Evolutionary conservation across 768 basidiomycete species (phyloP).

Genomic region (Asterophora lycoperdoides): DNA sequence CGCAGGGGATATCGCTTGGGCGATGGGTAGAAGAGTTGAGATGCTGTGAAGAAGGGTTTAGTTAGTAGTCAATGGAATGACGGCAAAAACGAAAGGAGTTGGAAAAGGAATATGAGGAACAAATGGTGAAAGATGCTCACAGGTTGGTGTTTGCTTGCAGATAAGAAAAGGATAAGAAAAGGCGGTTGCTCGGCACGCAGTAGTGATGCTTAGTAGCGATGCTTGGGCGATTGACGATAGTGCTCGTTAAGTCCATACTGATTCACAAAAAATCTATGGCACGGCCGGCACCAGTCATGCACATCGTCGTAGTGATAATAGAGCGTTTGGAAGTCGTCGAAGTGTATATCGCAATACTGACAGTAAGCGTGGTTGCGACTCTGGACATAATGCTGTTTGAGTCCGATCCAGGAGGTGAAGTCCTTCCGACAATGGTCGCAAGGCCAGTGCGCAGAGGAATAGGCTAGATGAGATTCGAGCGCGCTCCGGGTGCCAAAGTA

Average conservation of each 20-base stretch:
- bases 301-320: slow-evolving; percentile 33
- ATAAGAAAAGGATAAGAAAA: slow-evolving; percentile 45
- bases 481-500: slow-evolving; percentile 27
- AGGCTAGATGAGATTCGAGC: slow-evolving; percentile 30
- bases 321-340: slow-evolving; percentile 28
- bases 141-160: slow-evolving; percentile 30
- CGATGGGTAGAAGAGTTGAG: slow-evolving; percentile 50
- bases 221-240: slow-evolving; percentile 40
- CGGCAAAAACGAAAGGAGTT: not conserved
- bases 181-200: slow-evolving; percentile 40
- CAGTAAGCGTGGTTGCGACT: slow-evolving; percentile 50
- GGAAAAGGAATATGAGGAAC: not conserved
- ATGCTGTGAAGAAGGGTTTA: slow-evolving; percentile 30
- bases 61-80: not conserved
- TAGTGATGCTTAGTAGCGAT: slow-evolving; percentile 37
- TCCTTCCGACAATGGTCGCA: slow-evolving; percentile 46
- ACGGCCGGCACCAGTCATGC: slow-evolving; percentile 42
- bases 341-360: slow-evolving; percentile 44
- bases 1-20: slow-evolving; percentile 31
- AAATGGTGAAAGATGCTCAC: slow-evolving; percentile 10
- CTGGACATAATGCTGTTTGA: slow-evolving; percentile 50
- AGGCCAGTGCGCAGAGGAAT: slow-evolving; percentile 37
- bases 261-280: slow-evolving; percentile 39
- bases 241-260: slow-evolving; percentile 42
- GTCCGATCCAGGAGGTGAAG: slow-evolving; percentile 34